A percentile compares a stretch with the other conserved stretches of the same genome.
Evolutionary conservation across 2,329 filamentous ascomycete species (phyloP).

Genomic region (Alternaria tenuissima): DNA sequence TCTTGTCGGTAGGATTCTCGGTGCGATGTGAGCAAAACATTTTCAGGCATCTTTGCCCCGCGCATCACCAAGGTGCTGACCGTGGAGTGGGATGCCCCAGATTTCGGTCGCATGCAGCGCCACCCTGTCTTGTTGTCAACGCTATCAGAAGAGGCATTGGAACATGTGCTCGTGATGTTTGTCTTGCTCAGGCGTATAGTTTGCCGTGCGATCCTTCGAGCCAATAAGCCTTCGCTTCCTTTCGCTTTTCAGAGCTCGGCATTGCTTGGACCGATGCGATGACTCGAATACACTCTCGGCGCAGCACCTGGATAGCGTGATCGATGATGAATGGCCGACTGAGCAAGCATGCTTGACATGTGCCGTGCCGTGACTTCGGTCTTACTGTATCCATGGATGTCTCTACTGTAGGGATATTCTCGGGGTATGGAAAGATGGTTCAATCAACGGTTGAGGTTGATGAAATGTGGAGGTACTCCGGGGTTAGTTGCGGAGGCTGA

Average conservation of each 20-base stretch:
- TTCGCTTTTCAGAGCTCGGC: conserved; percentile 2
- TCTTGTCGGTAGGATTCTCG: conserved; percentile 10
- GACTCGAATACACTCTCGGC: neutral
- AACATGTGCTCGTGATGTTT: conserved; percentile 12
- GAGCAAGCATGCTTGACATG: neutral
- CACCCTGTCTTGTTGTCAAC: neutral
- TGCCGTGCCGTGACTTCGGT: conserved; percentile 1
- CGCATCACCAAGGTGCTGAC: neutral
- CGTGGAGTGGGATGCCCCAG: neutral
- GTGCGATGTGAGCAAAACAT: neutral
- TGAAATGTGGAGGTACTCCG: conserved; percentile 2
- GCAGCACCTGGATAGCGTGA: neutral
- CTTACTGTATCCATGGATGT: neutral
- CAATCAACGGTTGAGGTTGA: conserved; percentile 1
- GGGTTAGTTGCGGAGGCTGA: conserved; percentile 2
- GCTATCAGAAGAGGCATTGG: neutral
- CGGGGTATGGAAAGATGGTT: neutral
- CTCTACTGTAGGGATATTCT: neutral
- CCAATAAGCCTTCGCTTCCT: conserved; percentile 15
- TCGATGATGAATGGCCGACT: conserved; percentile 1
- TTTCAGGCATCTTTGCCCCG: neutral
- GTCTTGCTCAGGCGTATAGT: neutral
- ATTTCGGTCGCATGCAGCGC: conserved; percentile 11
- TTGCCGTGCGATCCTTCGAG: neutral
- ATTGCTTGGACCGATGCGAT: conserved; percentile 1